phyloP scores from a whole-genome alignment of 805 yeast species.

The Yarrowia sp. region DNA sequence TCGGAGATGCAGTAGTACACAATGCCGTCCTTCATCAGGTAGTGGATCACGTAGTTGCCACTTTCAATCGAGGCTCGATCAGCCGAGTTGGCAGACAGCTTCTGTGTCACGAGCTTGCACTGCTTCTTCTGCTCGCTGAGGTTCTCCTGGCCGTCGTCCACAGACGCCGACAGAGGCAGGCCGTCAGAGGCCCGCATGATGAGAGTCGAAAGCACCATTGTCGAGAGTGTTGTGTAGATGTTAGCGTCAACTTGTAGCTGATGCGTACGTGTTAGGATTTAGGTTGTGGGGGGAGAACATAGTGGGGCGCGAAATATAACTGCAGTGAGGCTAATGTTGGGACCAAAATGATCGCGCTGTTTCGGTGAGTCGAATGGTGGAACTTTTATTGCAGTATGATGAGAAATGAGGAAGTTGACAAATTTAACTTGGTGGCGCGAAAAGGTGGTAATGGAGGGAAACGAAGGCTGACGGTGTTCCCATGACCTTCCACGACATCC shows the following conservation, averaged over 20 bases:
- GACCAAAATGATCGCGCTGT: background rate
- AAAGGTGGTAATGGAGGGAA: no score
- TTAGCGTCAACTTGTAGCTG: background rate
- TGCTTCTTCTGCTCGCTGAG: conserved; percentile 82
- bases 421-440: no score
- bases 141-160: conserved; percentile 73
- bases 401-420: no score
- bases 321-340: background rate
- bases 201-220: conserved; percentile 72
- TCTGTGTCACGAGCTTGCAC: conserved; percentile 74
- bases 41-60: conserved; percentile 75
- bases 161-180: conserved; percentile 89
- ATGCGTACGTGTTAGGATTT: conserved; percentile 8
- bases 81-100: conserved; percentile 80
- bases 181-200: conserved; percentile 60
- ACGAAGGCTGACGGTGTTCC: no score
- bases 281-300: conserved; percentile 1
- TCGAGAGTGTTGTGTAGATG: background rate
- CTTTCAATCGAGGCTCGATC: conserved; percentile 85
- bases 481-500: no score
- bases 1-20: conserved; percentile 82
- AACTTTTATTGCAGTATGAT: no score
- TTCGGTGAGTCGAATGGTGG: background rate
- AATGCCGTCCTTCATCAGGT: conserved; percentile 67
- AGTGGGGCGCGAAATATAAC: background rate